Conservation (phyloP, 106 monocot genomes). For the Vanilla planifolia region DNA sequence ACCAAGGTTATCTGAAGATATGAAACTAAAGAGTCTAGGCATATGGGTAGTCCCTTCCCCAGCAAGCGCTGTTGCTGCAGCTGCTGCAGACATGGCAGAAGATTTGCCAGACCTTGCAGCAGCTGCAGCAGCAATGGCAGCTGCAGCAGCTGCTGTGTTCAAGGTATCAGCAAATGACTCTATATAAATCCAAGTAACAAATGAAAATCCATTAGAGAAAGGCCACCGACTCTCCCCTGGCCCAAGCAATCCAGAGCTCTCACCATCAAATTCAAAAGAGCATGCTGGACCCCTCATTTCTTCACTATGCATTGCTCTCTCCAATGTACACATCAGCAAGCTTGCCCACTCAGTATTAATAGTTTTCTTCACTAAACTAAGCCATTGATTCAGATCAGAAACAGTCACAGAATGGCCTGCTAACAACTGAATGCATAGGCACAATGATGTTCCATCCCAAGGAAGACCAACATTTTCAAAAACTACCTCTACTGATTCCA, state of each 20-base stretch:
- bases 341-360: constrained; percentile 54
- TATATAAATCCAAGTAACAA: constrained; percentile 97
- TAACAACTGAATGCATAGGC: constrained; percentile 68
- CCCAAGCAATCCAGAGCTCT: constrained; percentile 96
- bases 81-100: constrained; percentile 88
- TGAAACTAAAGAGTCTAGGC: constrained; percentile 96
- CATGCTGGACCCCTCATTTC: constrained; percentile 61
- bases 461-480: constrained; percentile 10
- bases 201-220: constrained; percentile 84
- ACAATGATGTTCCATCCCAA: constrained; percentile 49
- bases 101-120: constrained; percentile 62
- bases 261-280: constrained; percentile 95
- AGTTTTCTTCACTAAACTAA: constrained; percentile 44
- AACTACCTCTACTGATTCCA: constrained; percentile 49
- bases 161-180: constrained; percentile 91
- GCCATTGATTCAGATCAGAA: constrained; percentile 62
- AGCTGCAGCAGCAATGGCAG: constrained; percentile 49
- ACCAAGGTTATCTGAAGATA: constrained; percentile 90
- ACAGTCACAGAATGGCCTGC: constrained; percentile 76
- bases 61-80: constrained; percentile 87
- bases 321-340: constrained; percentile 56
- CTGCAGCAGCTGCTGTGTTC: constrained; percentile 92
- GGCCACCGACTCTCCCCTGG: constrained; percentile 95
- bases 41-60: constrained; percentile 98
- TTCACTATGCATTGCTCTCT: constrained; percentile 68